Percentiles rank a stretch among this genome's conserved stretches.
Conservation (phyloP, 2,329 filamentous ascomycete species). For the Fusarium metavorans region DNA sequence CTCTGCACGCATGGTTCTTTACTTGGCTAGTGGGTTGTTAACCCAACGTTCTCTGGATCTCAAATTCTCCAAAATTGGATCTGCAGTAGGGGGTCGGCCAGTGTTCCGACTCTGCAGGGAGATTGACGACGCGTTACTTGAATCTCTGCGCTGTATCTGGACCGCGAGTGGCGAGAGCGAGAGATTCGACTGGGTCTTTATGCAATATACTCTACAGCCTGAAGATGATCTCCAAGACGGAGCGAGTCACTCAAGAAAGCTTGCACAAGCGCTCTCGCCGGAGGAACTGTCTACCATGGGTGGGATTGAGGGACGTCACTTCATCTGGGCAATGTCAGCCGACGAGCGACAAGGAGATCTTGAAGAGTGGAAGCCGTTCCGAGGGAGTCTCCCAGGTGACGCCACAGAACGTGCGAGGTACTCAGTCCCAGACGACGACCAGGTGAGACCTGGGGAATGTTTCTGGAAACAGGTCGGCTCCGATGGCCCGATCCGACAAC, state of each 20-base stretch:
- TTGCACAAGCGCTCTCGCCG: background rate
- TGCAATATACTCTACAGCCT: background rate
- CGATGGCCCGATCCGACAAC: constrained; percentile 13
- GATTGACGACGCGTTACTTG: background rate
- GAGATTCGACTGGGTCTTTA: constrained; percentile 11
- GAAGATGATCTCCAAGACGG: background rate
- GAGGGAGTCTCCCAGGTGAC: background rate
- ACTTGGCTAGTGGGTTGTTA: background rate
- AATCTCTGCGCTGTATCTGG: background rate
- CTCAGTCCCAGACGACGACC: background rate
- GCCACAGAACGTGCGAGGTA: background rate
- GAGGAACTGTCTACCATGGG: background rate
- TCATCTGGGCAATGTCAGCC: background rate
- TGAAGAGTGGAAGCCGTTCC: background rate
- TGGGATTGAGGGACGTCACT: background rate
- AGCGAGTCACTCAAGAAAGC: background rate
- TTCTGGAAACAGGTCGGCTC: background rate
- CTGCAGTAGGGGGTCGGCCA: background rate
- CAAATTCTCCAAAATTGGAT: background rate
- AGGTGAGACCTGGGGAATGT: background rate
- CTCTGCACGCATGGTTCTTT: background rate
- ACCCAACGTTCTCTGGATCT: background rate
- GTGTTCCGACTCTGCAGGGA: background rate
- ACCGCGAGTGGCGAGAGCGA: background rate
- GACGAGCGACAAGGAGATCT: background rate